Percentiles rank a stretch among this genome's conserved stretches.
Evolutionary conservation across 1,139 yeast genomes (phyloP).

Genomic region (Blastobotrys arbuscula): DNA sequence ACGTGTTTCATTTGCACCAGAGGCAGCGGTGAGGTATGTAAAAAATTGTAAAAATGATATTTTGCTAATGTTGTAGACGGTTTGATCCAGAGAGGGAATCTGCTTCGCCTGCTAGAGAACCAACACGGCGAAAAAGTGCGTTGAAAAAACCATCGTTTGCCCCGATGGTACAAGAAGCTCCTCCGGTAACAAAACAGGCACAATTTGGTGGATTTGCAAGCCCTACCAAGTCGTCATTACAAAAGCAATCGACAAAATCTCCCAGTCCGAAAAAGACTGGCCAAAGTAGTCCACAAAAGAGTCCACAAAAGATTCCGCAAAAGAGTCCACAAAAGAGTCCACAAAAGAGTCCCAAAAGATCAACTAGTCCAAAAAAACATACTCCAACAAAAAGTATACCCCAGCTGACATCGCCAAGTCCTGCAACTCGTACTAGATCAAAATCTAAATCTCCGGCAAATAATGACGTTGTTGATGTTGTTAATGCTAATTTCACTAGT

Average conservation of each 20-base stretch:
- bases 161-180: not conserved
- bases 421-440: slow-evolving; percentile 10
- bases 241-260: not conserved
- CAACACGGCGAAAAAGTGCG: slow-evolving; percentile 8
- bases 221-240: slow-evolving; percentile 1
- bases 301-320: not conserved
- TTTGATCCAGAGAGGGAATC: slow-evolving; percentile 9
- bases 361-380: not conserved
- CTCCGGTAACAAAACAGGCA: not conserved
- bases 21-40: slow-evolving; percentile 14
- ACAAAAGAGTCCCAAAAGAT: not conserved
- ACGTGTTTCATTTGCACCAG: slow-evolving; percentile 16
- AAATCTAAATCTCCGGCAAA: slow-evolving; percentile 5
- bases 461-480: too few species aligned
- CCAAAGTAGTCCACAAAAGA: not conserved
- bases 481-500: not conserved
- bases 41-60: not conserved
- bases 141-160: slow-evolving; percentile 8
- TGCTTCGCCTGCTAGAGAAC: slow-evolving; percentile 10
- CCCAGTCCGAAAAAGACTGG: slow-evolving; percentile 1
- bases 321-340: not conserved
- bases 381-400: not conserved
- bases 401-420: slow-evolving; percentile 9
- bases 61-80: slow-evolving; percentile 3
- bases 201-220: not conserved